Evolutionary conservation across 1,284 basidiomycete species (phyloP).

Genomic region (Austroboletus rostrupii): DNA sequence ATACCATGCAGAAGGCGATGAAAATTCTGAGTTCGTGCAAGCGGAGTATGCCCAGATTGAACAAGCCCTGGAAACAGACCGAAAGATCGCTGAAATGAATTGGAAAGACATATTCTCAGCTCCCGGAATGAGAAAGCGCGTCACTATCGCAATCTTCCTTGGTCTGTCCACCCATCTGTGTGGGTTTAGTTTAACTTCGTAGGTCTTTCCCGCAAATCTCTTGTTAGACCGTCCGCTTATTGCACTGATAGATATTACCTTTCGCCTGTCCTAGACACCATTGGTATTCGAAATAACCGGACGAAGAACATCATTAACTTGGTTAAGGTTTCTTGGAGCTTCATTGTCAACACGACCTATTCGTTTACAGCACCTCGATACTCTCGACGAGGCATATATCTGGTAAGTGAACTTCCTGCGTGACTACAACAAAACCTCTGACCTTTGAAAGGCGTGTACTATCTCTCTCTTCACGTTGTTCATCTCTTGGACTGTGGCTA

Average conservation of each 20-base stretch:
- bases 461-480: slow-evolving; percentile 14
- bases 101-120: slow-evolving; percentile 3
- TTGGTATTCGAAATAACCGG: no score
- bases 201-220: not conserved
- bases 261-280: not conserved
- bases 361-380: no score
- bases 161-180: not conserved
- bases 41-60: slow-evolving; percentile 17
- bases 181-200: not conserved
- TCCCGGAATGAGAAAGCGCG: slow-evolving; percentile 7
- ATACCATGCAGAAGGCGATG: slow-evolving; percentile 18
- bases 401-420: no score
- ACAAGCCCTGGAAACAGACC: slow-evolving; percentile 27
- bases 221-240: not conserved
- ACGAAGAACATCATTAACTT: no score
- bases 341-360: no score
- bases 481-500: slow-evolving; percentile 13
- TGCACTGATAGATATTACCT: not conserved
- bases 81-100: not conserved
- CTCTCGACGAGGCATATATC: no score
- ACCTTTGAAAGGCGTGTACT: slow-evolving; percentile 3
- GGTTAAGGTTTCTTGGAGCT: no score
- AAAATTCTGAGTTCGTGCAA: slow-evolving; percentile 16
- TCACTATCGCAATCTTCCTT: slow-evolving; percentile 19
- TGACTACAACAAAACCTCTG: no score